A percentile compares a stretch with the other conserved stretches of the same genome.
Conservation (phyloP, 805 yeast genomes). For the Trichomonascus vanleenenianus region DNA sequence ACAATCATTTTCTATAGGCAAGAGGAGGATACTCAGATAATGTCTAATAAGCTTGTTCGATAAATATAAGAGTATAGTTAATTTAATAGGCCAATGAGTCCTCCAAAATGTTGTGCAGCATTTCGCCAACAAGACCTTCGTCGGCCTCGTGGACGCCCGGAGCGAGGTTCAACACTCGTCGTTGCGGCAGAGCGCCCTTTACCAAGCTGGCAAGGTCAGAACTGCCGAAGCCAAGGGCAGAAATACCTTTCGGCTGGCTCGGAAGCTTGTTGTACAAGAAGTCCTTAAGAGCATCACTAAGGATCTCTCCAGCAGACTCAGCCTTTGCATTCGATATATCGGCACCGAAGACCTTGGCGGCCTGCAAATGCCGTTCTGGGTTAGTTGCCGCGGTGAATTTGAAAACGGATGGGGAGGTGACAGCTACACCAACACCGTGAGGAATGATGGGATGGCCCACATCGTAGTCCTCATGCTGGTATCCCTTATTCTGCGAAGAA, state of each 20-base stretch:
- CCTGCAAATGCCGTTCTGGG: constrained; percentile 32
- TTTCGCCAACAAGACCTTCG: constrained; percentile 24
- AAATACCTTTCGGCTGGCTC: constrained; percentile 31
- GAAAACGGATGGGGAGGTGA: constrained; percentile 39
- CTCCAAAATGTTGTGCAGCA: constrained; percentile 22
- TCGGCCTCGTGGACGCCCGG: constrained; percentile 25
- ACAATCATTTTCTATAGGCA: too few species aligned
- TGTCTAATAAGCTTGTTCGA: too few species aligned
- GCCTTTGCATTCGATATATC: constrained; percentile 29
- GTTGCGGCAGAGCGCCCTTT: constrained; percentile 33
- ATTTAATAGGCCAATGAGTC: constrained; percentile 15
- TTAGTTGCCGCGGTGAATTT: constrained; percentile 32
- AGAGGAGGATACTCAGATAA: too few species aligned
- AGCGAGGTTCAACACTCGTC: constrained; percentile 32
- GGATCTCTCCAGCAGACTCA: constrained; percentile 33
- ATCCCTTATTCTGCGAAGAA: constrained; percentile 31
- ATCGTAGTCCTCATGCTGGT: constrained; percentile 31
- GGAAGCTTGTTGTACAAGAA: constrained; percentile 29
- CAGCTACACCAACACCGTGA: constrained; percentile 40
- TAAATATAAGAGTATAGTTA: too few species aligned
- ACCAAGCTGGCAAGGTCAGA: constrained; percentile 31
- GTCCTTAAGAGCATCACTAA: constrained; percentile 29
- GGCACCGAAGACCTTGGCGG: constrained; percentile 31
- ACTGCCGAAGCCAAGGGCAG: constrained; percentile 28
- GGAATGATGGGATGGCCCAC: constrained; percentile 37